phyloP scores from a whole-genome alignment of 2,329 filamentous ascomycete species.

The Aspergillus aculeatinus region DNA sequence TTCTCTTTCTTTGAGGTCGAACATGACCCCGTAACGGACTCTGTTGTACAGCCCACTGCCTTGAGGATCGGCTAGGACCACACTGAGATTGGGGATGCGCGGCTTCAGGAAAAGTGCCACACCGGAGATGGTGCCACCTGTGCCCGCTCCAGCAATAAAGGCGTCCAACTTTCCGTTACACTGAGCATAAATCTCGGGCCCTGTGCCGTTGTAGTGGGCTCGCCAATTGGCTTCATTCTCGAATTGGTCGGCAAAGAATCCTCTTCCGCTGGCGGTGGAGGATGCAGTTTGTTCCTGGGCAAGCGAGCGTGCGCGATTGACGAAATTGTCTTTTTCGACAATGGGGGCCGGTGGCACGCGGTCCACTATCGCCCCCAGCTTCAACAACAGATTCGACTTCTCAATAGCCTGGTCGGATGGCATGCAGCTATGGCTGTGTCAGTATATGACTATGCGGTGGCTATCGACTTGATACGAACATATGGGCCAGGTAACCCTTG shows the following conservation, averaged over 20 bases:
- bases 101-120: conserved; percentile 82
- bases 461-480: conserved; percentile 49
- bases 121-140: conserved; percentile 88
- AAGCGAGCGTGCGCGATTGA: conserved; percentile 80
- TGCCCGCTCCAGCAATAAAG: conserved; percentile 91
- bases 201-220: conserved; percentile 79
- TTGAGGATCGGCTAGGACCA: conserved; percentile 90
- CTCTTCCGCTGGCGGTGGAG: conserved; percentile 55
- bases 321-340: conserved; percentile 88
- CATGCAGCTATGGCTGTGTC: conserved; percentile 65
- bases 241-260: conserved; percentile 96
- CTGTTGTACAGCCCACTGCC: conserved; percentile 92
- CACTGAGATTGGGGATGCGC: conserved; percentile 59
- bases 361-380: conserved; percentile 90
- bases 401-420: conserved; percentile 85
- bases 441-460: conserved; percentile 10
- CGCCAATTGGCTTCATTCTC: conserved; percentile 86
- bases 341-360: conserved; percentile 88
- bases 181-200: conserved; percentile 84
- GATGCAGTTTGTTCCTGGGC: conserved; percentile 68
- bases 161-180: conserved; percentile 73
- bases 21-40: conserved; percentile 93
- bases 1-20: conserved; percentile 82
- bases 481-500: conserved; percentile 86
- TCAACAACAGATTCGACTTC: conserved; percentile 83